phyloP scores from a whole-genome alignment of 345 rosid species.

The Mallotus nudiflorus region DNA sequence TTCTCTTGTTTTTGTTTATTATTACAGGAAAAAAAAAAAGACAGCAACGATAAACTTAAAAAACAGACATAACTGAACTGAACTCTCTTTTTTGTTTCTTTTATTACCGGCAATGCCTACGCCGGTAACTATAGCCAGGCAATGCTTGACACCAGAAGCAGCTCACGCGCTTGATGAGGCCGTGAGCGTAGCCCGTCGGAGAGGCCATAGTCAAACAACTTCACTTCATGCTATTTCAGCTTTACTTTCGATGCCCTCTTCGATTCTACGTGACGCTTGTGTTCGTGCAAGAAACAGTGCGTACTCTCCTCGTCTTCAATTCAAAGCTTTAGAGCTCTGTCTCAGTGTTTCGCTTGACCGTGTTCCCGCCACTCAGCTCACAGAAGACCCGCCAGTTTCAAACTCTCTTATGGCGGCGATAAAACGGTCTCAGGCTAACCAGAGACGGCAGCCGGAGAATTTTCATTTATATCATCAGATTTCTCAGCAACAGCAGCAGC shows the following conservation, averaged over 20 bases:
- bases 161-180: constrained; percentile 84
- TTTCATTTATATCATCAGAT: constrained; percentile 73
- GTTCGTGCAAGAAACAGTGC: constrained; percentile 67
- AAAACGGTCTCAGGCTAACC: constrained; percentile 88
- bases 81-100: constrained; percentile 1
- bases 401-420: constrained; percentile 97
- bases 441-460: constrained; percentile 80
- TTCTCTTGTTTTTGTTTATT: background rate
- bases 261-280: constrained; percentile 76
- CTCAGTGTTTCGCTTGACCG: constrained; percentile 82
- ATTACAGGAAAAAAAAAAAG: background rate
- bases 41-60: background rate
- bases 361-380: constrained; percentile 60
- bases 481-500: too few species aligned
- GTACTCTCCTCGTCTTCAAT: constrained; percentile 72
- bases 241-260: constrained; percentile 64
- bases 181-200: constrained; percentile 63
- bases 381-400: constrained; percentile 70
- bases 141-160: constrained; percentile 79
- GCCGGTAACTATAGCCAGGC: constrained; percentile 75
- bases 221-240: constrained; percentile 89
- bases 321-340: constrained; percentile 83
- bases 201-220: constrained; percentile 80
- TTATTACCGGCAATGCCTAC: constrained; percentile 86
- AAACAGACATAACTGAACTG: background rate